Base-by-base conservation (phyloP, 176 grass and related monocot genomes). In the Carex littledalei region DNA sequence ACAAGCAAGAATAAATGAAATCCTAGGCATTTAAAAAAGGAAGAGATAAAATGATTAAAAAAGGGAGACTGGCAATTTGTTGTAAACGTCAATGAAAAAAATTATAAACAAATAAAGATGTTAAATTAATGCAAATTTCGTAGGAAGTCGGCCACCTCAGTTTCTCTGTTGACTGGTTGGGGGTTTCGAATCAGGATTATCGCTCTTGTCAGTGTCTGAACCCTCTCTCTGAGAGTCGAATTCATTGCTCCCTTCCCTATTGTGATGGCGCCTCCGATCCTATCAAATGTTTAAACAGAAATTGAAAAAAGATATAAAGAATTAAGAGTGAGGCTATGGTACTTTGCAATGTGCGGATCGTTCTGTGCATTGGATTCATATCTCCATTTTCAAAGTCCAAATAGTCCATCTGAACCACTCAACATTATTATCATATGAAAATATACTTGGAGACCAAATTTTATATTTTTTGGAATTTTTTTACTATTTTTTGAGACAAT, bases 161-260 rank as follows among this genome's bases (percentile, higher is more conserved):
- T 76, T 31, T 54, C 43, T 76, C 12, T 4, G 20, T 76, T 26
- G 49, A 76, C 72, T 76, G 12, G 72, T 76, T 76, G 47, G 16
- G 72, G 90, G 87, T 56, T 84, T 95, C 31, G 15, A 88, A 57
- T 99, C 96, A 39, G 91, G 86, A 69, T 85, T 89, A 75, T 95
- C 96, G 43, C 96, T 99, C 82, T 90, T 94, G 81, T 91, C 85
- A 32, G 87, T 94, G 81, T 87, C 91, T 41, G 84, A 94, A 71
- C 87, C 94, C 63, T 94, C 96, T 82, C 90, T 94, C 72, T 94
- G 89, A 64, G 90, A 92, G 18, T 90, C 91, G 0, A 85, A 92
- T 82, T 95, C 93, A 5, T 54, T 55, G 88, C 86, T 92, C 37
- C 88, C 88, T 84, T 84, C 70, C 53, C 87, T 76, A 53, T 76